Evolutionary conservation across 2,329 filamentous ascomycete genomes (phyloP).

Genomic region (Pseudogymnoascus sp.): DNA sequence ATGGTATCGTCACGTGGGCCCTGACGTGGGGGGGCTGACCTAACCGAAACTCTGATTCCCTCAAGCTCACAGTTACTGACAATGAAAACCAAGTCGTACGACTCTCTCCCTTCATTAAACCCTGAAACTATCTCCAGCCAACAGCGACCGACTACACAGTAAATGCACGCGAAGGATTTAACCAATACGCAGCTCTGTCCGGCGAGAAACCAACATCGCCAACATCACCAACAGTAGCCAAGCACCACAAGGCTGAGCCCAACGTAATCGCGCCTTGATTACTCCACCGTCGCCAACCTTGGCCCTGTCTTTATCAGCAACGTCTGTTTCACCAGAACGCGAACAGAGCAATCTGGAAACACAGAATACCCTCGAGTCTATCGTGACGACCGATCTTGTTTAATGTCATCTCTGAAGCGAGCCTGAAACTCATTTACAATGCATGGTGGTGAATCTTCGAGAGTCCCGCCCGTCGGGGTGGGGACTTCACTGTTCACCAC

Average conservation of each 20-base stretch:
- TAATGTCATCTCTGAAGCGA: constrained; percentile 2
- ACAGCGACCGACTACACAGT: not conserved
- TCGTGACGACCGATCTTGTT: constrained; percentile 2
- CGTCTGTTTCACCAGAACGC: not conserved
- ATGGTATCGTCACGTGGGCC: not conserved
- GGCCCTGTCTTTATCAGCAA: not conserved
- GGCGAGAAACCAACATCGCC: not conserved
- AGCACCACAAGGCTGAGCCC: constrained; percentile 5
- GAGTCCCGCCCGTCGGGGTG: not conserved
- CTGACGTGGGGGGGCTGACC: constrained; percentile 6
- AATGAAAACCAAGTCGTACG: not conserved
- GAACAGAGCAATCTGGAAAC: not conserved
- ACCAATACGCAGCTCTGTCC: not conserved
- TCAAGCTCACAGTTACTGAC: not conserved
- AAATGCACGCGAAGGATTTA: not conserved
- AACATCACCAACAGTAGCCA: constrained; percentile 6
- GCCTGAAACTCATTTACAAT: constrained; percentile 3
- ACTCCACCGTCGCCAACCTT: not conserved
- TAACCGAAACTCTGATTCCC: constrained; percentile 7
- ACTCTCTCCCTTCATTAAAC: not conserved
- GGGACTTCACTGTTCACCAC: not conserved
- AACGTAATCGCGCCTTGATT: constrained; percentile 9
- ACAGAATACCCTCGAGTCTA: not conserved
- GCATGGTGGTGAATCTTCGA: not conserved
- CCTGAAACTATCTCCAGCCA: not conserved